These are phyloP conservation scores for Sporormia fimetaria DNA, from an alignment of 495 filamentous ascomycete species.

Conservation along the genomic window DNA sequence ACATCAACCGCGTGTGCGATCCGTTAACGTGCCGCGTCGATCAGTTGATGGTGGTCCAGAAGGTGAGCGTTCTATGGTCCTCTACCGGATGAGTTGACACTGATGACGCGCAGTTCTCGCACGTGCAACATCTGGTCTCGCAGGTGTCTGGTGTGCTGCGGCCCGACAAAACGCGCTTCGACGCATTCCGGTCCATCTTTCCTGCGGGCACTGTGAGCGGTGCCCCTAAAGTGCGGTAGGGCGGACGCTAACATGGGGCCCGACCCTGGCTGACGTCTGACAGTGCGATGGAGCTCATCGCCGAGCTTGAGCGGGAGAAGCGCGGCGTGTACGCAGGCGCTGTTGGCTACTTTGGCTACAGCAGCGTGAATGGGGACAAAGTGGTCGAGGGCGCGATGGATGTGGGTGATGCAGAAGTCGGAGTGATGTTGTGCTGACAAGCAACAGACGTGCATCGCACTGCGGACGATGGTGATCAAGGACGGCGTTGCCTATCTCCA, in stretches of 20 bases:
- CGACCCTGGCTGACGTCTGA: constrained; percentile 64
- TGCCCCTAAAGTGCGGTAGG: constrained; percentile 86
- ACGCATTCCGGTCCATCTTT: constrained; percentile 86
- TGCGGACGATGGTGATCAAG: constrained; percentile 92
- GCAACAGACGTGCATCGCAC: constrained; percentile 51
- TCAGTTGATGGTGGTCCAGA: constrained; percentile 85
- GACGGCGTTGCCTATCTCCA: constrained; percentile 85
- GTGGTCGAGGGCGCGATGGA: constrained; percentile 78
- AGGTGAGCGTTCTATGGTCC: constrained; percentile 14
- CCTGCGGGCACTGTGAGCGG: constrained; percentile 77
- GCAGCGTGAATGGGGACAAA: constrained; percentile 36
- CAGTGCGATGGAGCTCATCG: constrained; percentile 94
- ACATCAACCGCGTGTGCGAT: constrained; percentile 92
- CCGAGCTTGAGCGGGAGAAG: constrained; percentile 86
- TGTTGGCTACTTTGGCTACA: constrained; percentile 82
- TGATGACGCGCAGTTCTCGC: constrained; percentile 55
- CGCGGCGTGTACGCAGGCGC: constrained; percentile 94
- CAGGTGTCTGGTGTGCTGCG: constrained; percentile 85
- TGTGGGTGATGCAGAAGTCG: constrained; percentile 11
- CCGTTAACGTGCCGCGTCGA: constrained; percentile 80
- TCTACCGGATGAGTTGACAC: background rate
- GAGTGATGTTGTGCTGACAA: constrained; percentile 1
- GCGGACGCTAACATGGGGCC: background rate
- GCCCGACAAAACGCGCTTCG: constrained; percentile 75
- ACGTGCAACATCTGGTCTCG: constrained; percentile 93